Evolutionary conservation across 179 eudicot genomes (phyloP), one percentile per base, ranked within the genome.

Genomic region (Carnegiea gigantea): DNA sequence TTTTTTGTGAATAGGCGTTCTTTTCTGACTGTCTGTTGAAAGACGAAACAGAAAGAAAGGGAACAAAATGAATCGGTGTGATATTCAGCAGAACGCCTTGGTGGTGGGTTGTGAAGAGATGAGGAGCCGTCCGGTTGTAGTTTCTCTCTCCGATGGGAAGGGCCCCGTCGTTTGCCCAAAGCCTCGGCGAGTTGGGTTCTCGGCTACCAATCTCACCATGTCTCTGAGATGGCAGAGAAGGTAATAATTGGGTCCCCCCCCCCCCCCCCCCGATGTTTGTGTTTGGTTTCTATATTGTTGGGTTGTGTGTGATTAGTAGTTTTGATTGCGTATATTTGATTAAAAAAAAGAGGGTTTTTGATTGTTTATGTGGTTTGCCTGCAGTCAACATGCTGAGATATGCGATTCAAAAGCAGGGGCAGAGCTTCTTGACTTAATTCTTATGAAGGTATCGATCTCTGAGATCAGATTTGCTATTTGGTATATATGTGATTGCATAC

Each of bases 91-190:
- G 36, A 84, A 73, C 81, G 77, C 85, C 79, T 33, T 83, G 84
- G 84, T 80, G 81, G 82, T 79, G 48, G 82, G 83, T 43, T 80
- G 86, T 73, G 88, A 89, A 78, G 90, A 86, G 80, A 73, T 84
- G 64, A 78, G 83, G 77, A 84, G 85, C 46, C 83, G 73, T n/a
- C 44, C 84, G 33, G 81, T 72, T 40, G 72, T 80, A 9, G 78
- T 81, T 59, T 15, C 86, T 21, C 68, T 77, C 23, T 81, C 77
- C 20, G 90, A 84, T 79, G 83, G 73, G 68, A 87, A 72, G 70
- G 90, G 84, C n/a, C 78, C 88, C 12, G 87, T 90, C 46, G 77
- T 90, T 78, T 87, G 88, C 84, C 92, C 93, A 4, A 89, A 86
- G 76, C 93, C 93, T 49, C 80, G 86, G n/a, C 86, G 91, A 67